Evolutionary conservation across 139 green algal species (phyloP).

Genomic region (Volvox africanus): DNA sequence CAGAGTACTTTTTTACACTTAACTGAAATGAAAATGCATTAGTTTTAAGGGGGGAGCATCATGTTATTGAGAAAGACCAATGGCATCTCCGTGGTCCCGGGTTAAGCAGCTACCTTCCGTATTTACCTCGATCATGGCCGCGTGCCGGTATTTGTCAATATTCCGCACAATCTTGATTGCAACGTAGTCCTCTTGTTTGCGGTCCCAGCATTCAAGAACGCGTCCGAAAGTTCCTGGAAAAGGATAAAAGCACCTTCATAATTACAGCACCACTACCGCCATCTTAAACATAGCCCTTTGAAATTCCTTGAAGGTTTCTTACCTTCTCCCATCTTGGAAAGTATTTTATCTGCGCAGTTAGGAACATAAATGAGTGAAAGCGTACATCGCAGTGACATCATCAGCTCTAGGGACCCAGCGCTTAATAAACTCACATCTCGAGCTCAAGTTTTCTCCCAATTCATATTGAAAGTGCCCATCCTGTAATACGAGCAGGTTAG

Average conservation of each 20-base stretch:
- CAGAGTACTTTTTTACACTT: no score
- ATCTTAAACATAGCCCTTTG: neutral
- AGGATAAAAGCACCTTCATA: neutral
- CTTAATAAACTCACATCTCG: slow-evolving; percentile 74
- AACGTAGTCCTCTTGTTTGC: slow-evolving; percentile 83
- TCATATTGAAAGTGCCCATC: slow-evolving; percentile 89
- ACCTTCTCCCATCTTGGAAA: slow-evolving; percentile 95
- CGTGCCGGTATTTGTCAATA: slow-evolving; percentile 97
- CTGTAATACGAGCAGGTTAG: slow-evolving; percentile 52
- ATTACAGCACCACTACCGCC: neutral
- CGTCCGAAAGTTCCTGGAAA: slow-evolving; percentile 75
- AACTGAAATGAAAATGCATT: no score
- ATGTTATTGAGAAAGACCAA: no score
- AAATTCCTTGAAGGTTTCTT: neutral
- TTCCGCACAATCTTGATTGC: slow-evolving; percentile 98
- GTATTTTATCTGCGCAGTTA: slow-evolving; percentile 89
- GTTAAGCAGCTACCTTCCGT: neutral
- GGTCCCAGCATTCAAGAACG: slow-evolving; percentile 98
- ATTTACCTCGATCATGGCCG: slow-evolving; percentile 96
- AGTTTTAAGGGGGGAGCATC: no score
- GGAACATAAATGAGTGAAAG: neutral
- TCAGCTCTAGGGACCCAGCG: neutral
- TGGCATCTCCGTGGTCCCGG: no score
- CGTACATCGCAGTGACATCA: neutral
- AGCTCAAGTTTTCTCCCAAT: slow-evolving; percentile 89